phyloP scores from a whole-genome alignment of 352 stramenopile genomes.

The Phytopythium ostracodes region DNA sequence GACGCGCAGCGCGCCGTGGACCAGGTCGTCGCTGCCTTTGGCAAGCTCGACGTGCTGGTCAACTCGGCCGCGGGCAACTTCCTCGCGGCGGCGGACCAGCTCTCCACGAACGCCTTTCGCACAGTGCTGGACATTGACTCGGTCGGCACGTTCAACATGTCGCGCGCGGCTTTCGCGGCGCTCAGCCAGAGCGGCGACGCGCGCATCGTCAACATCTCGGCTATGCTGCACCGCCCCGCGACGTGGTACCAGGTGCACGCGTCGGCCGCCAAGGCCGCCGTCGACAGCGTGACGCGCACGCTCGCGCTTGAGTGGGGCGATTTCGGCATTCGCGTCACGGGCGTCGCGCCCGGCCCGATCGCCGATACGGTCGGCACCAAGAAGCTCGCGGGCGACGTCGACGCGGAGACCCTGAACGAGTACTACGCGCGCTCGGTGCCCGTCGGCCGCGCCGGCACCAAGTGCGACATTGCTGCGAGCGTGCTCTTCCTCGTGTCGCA shows the following conservation, averaged over 20 bases:
- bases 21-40: constrained; percentile 74
- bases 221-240: constrained; percentile 88
- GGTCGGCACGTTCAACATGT: constrained; percentile 97
- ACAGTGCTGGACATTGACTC: constrained; percentile 97
- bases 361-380: constrained; percentile 92
- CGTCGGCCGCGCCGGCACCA: constrained; percentile 73
- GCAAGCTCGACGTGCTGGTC: constrained; percentile 90
- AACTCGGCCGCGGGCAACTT: constrained; percentile 96
- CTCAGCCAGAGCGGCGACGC: constrained; percentile 70
- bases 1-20: constrained; percentile 73
- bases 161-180: constrained; percentile 75
- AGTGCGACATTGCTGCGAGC: constrained; percentile 76
- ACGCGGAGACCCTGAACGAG: constrained; percentile 33
- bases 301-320: constrained; percentile 95
- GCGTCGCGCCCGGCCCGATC: constrained; percentile 95
- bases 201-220: constrained; percentile 95
- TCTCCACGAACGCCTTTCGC: constrained; percentile 93
- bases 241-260: constrained; percentile 96
- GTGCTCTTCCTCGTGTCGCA: constrained; percentile 83
- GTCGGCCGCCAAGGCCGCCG: constrained; percentile 92
- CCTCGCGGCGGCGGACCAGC: constrained; percentile 75
- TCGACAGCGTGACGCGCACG: constrained; percentile 93
- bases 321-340: constrained; percentile 92
- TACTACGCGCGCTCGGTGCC: constrained; percentile 50
- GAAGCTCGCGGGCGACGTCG: constrained; percentile 85